phyloP scores from a whole-genome alignment of 108 stramenopile species.

The Asterionellopsis glacialis region DNA sequence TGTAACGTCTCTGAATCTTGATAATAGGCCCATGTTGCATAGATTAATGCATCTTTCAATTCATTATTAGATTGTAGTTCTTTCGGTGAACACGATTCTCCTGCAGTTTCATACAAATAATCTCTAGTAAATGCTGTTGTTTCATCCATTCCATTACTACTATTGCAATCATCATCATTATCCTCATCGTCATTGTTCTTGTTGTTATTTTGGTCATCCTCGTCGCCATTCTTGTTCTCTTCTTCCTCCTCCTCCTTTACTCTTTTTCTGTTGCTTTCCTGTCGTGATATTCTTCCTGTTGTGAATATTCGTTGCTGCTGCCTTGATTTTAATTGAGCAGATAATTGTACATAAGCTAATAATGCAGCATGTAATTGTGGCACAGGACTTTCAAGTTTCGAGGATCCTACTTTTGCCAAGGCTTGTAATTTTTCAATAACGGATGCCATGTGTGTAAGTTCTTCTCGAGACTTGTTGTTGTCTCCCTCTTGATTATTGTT shows the following conservation, averaged over 20 bases:
- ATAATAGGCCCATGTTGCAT: conserved; percentile 55
- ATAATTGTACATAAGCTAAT: conserved; percentile 53
- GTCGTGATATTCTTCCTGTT: too few species aligned
- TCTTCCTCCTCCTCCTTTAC: too few species aligned
- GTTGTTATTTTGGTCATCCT: too few species aligned
- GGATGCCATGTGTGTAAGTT: conserved; percentile 37
- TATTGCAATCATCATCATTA: too few species aligned
- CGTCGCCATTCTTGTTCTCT: too few species aligned
- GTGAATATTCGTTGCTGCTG: background rate
- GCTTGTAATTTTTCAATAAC: conserved; percentile 48
- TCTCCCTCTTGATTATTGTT: background rate
- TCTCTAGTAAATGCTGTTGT: conserved; percentile 11
- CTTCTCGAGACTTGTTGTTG: conserved; percentile 10
- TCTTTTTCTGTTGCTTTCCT: too few species aligned
- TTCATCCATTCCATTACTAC: background rate
- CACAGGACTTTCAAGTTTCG: conserved; percentile 34
- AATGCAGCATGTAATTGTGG: conserved; percentile 61
- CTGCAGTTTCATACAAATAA: conserved; percentile 15
- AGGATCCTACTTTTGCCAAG: conserved; percentile 27
- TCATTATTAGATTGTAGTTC: conserved; percentile 4
- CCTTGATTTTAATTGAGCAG: conserved; percentile 12
- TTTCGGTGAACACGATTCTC: conserved; percentile 5
- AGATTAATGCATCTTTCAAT: conserved; percentile 21
- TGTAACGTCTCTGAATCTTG: conserved; percentile 27
- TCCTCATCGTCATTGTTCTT: too few species aligned